Evolutionary conservation across 1,284 basidiomycete species (phyloP), one percentile per base, ranked within the genome.

Genomic region (Crepidotus sp.): DNA sequence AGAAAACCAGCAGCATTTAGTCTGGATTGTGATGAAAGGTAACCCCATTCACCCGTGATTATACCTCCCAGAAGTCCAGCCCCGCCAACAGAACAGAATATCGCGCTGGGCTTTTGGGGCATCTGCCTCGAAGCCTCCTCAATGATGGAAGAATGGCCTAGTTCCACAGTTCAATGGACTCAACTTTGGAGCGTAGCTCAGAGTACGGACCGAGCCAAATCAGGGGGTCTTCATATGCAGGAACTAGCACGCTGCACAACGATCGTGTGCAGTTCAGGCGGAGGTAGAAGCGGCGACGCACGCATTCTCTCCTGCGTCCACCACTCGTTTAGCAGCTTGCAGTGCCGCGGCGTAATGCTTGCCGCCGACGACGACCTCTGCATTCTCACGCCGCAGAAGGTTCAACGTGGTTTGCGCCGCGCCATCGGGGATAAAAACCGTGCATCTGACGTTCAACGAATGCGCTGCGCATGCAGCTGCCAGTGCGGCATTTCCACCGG

Each of bases 61-160:
- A 85, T 62, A 0, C 84, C 83, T 11, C 77, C 80, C 2, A 83
- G 61, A 1, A 87, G 63, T 0, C 84, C 83, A 1, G 71, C 83
- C 0, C 84, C 83, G 19, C 84, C 84, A 7, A 86, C 81, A 44
- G 78, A 80, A 53, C 84, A 86, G 49, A 87, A 74, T 33, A 87
- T 77, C 1, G 80, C 82, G 50, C 80, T 74, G 2, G 84, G 84
- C 53, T 71, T 74, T 32, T 51, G 50, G 3, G 61, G 60, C 2
- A 85, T 61, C 52, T 84, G 80, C 11, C 55, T 52, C 13, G 65
- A 58, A 36, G 83, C 75, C 56, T 87, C 84, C 11, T 65, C 55
- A 19, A 87, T 64, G 69, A 86, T 78, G 14, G 80, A 80, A 13
- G 74, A 69, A 56, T 87, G 81, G 1, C 84, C 85, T n/a, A n/a